A percentile compares a stretch with the other conserved stretches of the same genome.
Evolutionary conservation across 805 yeast species (phyloP).

Genomic region (Pichia eremophila): DNA sequence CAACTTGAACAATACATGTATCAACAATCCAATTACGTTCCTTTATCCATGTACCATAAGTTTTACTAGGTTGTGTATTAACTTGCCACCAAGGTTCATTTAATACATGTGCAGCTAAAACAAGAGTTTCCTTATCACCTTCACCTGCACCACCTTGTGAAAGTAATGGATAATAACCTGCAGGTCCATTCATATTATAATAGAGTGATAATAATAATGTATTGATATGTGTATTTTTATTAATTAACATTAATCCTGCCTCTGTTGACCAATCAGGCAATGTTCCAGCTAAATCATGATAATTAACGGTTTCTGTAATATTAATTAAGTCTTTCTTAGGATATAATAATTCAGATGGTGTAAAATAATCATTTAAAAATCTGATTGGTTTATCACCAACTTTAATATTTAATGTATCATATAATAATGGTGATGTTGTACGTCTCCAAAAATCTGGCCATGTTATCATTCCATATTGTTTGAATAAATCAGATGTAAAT

Average conservation of each 20-base stretch:
- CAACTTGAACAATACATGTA: slow-evolving; percentile 20
- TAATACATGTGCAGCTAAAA: slow-evolving; percentile 50
- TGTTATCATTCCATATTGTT: slow-evolving; percentile 42
- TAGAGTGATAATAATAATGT: slow-evolving; percentile 52
- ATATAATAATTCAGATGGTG: slow-evolving; percentile 19
- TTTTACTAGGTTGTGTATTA: slow-evolving; percentile 23
- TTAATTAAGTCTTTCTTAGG: slow-evolving; percentile 15
- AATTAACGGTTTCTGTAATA: slow-evolving; percentile 26
- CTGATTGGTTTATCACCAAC: slow-evolving; percentile 24
- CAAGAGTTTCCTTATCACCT: slow-evolving; percentile 69
- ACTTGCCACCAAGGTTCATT: slow-evolving; percentile 41
- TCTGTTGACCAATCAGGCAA: slow-evolving; percentile 60
- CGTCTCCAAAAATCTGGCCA: slow-evolving; percentile 80
- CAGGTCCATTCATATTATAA: slow-evolving; percentile 57
- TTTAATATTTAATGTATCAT: slow-evolving; percentile 24
- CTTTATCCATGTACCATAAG: slow-evolving; percentile 15
- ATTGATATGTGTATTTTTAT: slow-evolving; percentile 47
- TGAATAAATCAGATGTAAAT: slow-evolving; percentile 33
- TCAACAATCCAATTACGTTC: slow-evolving; percentile 13
- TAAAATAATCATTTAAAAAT: slow-evolving; percentile 19
- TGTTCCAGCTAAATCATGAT: slow-evolving; percentile 54
- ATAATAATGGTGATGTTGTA: slow-evolving; percentile 53
- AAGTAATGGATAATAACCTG: slow-evolving; percentile 46
- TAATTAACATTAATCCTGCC: slow-evolving; percentile 54
- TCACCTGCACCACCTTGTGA: slow-evolving; percentile 59